Evolutionary conservation across 2,329 filamentous ascomycete species (phyloP), one percentile per base, ranked within the genome.

Genomic region (Graphium sp.): DNA sequence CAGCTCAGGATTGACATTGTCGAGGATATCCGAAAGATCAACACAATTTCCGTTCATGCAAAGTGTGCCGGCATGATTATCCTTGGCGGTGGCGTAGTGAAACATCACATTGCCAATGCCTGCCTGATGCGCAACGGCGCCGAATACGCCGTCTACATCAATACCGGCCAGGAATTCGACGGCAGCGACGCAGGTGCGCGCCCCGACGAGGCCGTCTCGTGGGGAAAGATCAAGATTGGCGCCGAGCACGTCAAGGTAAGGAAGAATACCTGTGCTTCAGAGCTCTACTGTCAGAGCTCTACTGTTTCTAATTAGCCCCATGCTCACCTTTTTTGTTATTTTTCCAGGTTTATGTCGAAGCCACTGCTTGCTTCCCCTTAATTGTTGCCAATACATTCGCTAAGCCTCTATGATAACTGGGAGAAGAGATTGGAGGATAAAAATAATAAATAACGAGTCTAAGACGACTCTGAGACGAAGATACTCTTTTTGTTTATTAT

Each of bases 61-160:
- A 83, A 84, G 54, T 64, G 82, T 31, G 79, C 82, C 0, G 89
- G 89, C 28, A 95, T 95, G 77, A 85, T 98, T 40, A 82, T 98
- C 32, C 61, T 98, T 0, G 89, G 89, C 1, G 89, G 89, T 6
- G 89, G 89, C 1, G 59, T 98, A n/a, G 68, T 98, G 43, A 98
- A 98, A 58, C 89, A 98, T 45, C 89, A 98, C 50, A 95, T 98
- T 46, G 85, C 89, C 29, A 98, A 98, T 49, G 89, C 89, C 3
- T 93, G 84, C 42, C 52, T 98, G 42, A 95, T 98, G 89, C 73
- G 89, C 28, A 98, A 98, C 44, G 89, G 89, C 2, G 89, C 89
- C 11, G 89, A 98, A 51, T 87, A 81, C 36, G 89, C 89, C 2
- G 89, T 98, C 2, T 98, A 93, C 49, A 83, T 98, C 52, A 98